Percentiles rank a stretch among this genome's conserved stretches.
Conservation (phyloP, 225 moss, liverwort and hornwort species). For the Neckera pumila region DNA sequence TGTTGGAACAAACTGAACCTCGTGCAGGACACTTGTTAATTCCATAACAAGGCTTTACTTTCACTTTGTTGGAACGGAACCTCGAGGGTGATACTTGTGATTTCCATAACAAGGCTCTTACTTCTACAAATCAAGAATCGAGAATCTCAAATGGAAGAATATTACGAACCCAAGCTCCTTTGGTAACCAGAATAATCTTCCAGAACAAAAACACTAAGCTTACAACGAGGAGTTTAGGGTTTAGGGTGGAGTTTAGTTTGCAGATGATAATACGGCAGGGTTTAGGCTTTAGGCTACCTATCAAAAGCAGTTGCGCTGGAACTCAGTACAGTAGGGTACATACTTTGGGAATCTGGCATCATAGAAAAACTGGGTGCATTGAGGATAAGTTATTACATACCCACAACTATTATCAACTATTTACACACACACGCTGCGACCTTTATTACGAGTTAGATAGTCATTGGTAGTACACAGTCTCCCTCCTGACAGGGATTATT, state of each 20-base stretch:
- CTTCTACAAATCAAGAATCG: neutral
- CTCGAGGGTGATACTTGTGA: neutral
- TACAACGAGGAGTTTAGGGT: neutral
- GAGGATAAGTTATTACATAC: neutral
- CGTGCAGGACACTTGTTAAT: neutral
- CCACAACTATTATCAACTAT: neutral
- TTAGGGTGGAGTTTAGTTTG: neutral
- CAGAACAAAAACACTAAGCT: too few species aligned
- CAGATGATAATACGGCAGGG: neutral
- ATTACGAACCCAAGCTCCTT: neutral
- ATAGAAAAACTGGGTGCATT: neutral
- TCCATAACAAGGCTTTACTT: neutral
- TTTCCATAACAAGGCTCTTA: neutral
- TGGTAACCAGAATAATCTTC: too few species aligned
- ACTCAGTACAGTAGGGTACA: too few species aligned
- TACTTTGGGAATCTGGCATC: neutral
- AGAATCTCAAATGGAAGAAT: neutral
- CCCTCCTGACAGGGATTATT: neutral
- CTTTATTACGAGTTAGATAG: neutral
- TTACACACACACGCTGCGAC: neutral
- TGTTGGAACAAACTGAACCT: neutral
- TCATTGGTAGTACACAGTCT: neutral
- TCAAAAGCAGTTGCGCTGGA: too few species aligned
- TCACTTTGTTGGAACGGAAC: neutral
- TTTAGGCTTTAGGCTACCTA: neutral